phyloP scores from a whole-genome alignment of 345 rosid genomes.

The Gossypium raimondii region DNA sequence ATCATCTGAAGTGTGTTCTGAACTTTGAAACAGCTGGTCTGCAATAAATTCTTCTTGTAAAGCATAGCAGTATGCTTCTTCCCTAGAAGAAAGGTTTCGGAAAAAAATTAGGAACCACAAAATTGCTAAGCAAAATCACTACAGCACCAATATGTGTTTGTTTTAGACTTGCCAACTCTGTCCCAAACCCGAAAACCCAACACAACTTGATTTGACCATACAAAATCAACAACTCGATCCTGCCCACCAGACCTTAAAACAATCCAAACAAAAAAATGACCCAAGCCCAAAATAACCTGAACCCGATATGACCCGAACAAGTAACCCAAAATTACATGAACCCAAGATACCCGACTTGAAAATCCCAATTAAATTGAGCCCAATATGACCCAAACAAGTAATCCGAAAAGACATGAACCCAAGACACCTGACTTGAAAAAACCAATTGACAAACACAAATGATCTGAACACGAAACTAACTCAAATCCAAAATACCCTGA shows the following conservation, averaged over 20 bases:
- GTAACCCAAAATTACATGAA: background rate
- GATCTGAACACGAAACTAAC: background rate
- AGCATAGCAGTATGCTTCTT: conserved; percentile 59
- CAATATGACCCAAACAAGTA: too few relatives aligned
- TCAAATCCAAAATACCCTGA: background rate
- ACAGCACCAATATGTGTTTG: background rate
- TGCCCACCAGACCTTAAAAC: background rate
- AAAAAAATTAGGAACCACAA: background rate
- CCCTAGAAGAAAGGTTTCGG: conserved; percentile 46
- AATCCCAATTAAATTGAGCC: too few relatives aligned
- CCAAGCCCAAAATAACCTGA: background rate
- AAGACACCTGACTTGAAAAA: too few relatives aligned
- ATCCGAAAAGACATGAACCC: too few relatives aligned
- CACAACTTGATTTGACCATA: background rate
- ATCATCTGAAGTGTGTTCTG: conserved; percentile 61
- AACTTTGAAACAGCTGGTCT: conserved; percentile 77
- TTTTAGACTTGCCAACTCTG: background rate
- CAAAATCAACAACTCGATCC: background rate
- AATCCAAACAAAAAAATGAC: background rate
- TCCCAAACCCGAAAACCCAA: background rate
- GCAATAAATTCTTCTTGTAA: conserved; percentile 82
- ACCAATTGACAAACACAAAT: background rate
- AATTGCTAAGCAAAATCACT: background rate
- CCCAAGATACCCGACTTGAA: background rate
- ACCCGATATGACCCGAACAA: background rate